These are phyloP conservation scores for Xylogone sp. DNA, from an alignment of 2,329 filamentous ascomycete genomes.

Conservation along the genomic window DNA sequence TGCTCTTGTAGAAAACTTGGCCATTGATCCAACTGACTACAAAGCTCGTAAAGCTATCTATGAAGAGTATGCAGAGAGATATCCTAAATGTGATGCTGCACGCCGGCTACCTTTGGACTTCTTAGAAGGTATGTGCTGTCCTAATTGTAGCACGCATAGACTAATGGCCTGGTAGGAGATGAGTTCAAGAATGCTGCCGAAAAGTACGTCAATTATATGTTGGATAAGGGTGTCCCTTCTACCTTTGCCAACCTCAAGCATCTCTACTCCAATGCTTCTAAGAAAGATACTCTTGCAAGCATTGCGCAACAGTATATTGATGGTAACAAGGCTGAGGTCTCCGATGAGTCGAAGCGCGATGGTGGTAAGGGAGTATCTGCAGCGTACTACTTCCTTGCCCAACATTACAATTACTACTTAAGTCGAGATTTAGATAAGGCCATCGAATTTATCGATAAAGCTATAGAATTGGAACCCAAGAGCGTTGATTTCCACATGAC, in stretches of 20 bases:
- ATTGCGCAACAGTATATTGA: slow-evolving; percentile 76
- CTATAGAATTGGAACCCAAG: slow-evolving; percentile 73
- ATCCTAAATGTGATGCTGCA: slow-evolving; percentile 78
- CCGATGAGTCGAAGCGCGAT: slow-evolving; percentile 34
- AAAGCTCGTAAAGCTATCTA: slow-evolving; percentile 71
- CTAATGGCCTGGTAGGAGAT: slow-evolving; percentile 50
- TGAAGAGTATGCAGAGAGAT: slow-evolving; percentile 76
- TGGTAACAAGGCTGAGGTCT: slow-evolving; percentile 43
- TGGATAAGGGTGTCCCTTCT: slow-evolving; percentile 90
- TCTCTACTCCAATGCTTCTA: slow-evolving; percentile 73
- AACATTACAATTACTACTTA: slow-evolving; percentile 92
- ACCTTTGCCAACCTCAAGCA: slow-evolving; percentile 97
- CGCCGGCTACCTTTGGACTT: slow-evolving; percentile 87
- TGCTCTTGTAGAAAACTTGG: slow-evolving; percentile 66
- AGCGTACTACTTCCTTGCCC: slow-evolving; percentile 87
- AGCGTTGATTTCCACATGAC: slow-evolving; percentile 93
- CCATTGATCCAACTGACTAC: slow-evolving; percentile 55
- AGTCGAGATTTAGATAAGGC: slow-evolving; percentile 84
- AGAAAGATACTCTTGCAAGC: slow-evolving; percentile 71
- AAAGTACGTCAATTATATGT: slow-evolving; percentile 75
- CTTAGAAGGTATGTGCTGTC: slow-evolving; percentile 55
- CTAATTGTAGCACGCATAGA: slow-evolving; percentile 1
- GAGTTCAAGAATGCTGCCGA: slow-evolving; percentile 77
- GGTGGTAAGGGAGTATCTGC: slow-evolving; percentile 68
- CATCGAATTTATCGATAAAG: slow-evolving; percentile 75